phyloP scores from a whole-genome alignment of 331 rosid genomes.

The Ulmus americana region DNA sequence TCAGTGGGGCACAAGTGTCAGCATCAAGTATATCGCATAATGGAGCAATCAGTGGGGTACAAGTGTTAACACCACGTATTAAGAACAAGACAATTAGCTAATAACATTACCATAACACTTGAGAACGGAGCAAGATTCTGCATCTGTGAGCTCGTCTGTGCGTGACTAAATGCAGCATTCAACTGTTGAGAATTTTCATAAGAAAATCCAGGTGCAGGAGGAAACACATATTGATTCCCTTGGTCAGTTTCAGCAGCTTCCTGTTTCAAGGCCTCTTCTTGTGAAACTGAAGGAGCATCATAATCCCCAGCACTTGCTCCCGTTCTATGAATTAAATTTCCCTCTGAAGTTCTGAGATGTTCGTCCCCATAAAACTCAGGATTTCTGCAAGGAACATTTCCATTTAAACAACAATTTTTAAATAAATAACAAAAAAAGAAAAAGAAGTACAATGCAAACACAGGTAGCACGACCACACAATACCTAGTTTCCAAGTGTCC shows the following conservation, averaged over 20 bases:
- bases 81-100: slow-evolving; percentile 5
- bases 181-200: slow-evolving; percentile 63
- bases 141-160: slow-evolving; percentile 63
- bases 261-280: slow-evolving; percentile 65
- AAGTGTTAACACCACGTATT: neutral
- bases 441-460: neutral
- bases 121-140: slow-evolving; percentile 75
- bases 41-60: no score
- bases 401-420: slow-evolving; percentile 7
- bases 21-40: neutral
- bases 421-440: slow-evolving; percentile 9
- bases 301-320: slow-evolving; percentile 50
- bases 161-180: slow-evolving; percentile 55
- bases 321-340: slow-evolving; percentile 60
- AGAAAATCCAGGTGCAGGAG: slow-evolving; percentile 68
- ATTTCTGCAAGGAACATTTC: slow-evolving; percentile 48
- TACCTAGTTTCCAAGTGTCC: slow-evolving; percentile 68
- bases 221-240: slow-evolving; percentile 64
- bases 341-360: slow-evolving; percentile 64
- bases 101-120: slow-evolving; percentile 67
- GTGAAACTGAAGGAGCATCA: slow-evolving; percentile 66
- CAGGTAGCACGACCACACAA: slow-evolving; percentile 7
- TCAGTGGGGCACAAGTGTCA: neutral
- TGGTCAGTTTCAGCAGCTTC: slow-evolving; percentile 58
- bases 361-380: slow-evolving; percentile 77